phyloP scores from a whole-genome alignment of 2,329 filamentous ascomycete species.

The Colletotrichum incanum region DNA sequence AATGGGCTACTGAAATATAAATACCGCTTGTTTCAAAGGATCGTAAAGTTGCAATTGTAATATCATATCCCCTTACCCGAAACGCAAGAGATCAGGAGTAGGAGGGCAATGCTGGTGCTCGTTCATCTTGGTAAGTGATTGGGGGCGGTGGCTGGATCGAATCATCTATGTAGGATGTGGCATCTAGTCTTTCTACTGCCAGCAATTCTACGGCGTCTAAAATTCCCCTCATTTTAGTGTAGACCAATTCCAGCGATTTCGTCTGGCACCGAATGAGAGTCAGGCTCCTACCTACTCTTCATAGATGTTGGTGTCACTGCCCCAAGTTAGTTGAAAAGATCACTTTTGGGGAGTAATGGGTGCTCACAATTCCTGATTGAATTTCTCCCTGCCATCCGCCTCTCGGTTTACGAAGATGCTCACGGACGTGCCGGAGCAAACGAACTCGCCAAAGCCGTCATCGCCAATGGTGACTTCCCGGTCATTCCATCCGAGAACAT shows the following conservation, averaged over 20 bases:
- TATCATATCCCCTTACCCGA: no score
- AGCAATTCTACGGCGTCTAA: neutral
- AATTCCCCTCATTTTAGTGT: no score
- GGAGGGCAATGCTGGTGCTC: neutral
- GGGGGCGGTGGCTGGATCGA: neutral
- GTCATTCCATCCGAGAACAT: conserved; percentile 71
- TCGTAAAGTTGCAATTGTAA: no score
- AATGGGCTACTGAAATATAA: no score
- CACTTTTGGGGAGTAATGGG: no score
- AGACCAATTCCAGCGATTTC: neutral
- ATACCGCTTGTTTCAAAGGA: no score
- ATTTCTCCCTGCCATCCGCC: conserved; percentile 64
- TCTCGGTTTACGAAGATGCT: conserved; percentile 73
- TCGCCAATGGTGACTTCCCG: conserved; percentile 72
- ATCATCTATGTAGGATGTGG: neutral
- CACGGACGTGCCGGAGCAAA: conserved; percentile 68
- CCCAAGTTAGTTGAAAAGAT: conserved; percentile 8
- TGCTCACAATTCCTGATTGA: conserved; percentile 60
- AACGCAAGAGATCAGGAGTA: no score
- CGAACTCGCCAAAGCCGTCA: conserved; percentile 73
- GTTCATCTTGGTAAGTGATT: neutral
- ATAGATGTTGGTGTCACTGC: conserved; percentile 50
- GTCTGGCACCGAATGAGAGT: neutral
- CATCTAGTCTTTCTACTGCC: neutral
- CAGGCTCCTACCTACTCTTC: conserved; percentile 40